A percentile compares a stretch with the other conserved stretches of the same genome.
Evolutionary conservation across 306 rosid genomes (phyloP).

Genomic region (Quercus agrifolia): DNA sequence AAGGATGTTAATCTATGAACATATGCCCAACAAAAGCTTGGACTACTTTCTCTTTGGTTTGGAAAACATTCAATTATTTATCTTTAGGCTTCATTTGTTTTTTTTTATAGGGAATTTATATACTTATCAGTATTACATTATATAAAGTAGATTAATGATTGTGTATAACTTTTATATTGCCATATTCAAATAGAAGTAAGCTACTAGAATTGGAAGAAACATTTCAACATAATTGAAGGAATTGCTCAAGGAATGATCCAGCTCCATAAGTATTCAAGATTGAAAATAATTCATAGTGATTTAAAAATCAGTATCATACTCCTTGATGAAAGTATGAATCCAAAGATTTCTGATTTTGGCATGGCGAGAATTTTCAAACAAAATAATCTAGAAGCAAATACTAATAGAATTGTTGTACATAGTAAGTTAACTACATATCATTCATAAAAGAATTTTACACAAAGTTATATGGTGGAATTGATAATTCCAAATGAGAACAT

Average conservation of each 20-base stretch:
- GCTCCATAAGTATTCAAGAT: not conserved
- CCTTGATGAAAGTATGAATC: constrained; percentile 18
- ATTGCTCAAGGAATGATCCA: constrained; percentile 21
- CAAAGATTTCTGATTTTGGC: constrained; percentile 26
- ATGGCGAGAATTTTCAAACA: not conserved
- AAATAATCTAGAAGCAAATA: not conserved
- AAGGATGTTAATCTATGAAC: too few relatives aligned
- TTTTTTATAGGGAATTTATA: too few relatives aligned
- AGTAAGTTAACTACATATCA: not conserved
- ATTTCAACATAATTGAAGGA: not conserved
- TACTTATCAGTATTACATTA: too few relatives aligned
- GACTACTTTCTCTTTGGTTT: not conserved
- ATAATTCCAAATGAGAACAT: too few relatives aligned
- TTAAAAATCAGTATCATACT: constrained; percentile 20
- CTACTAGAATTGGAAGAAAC: constrained; percentile 22
- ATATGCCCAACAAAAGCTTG: too few relatives aligned
- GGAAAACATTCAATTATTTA: not conserved
- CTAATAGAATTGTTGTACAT: not conserved
- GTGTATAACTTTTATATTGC: too few relatives aligned
- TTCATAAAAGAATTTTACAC: too few relatives aligned
- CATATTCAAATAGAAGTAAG: not conserved
- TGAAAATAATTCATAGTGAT: constrained; percentile 19
- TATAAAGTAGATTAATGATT: too few relatives aligned
- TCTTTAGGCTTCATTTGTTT: too few relatives aligned
- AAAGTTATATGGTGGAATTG: too few relatives aligned